phyloP scores from a whole-genome alignment of 345 rosid genomes.

The Citrus unshiu region DNA sequence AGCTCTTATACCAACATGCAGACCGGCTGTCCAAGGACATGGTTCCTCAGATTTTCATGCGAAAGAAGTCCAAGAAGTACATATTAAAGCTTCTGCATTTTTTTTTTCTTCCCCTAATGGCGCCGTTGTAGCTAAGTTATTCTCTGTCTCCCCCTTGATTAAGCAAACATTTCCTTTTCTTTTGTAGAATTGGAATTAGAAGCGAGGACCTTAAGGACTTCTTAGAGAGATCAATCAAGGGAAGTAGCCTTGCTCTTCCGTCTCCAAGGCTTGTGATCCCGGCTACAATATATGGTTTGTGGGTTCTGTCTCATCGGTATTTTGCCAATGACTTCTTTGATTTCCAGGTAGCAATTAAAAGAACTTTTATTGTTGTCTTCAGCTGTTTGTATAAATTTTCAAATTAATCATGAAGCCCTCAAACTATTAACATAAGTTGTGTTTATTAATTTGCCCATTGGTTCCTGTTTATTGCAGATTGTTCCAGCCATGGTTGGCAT shows the following conservation, averaged over 20 bases:
- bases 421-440: not conserved
- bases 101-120: not conserved
- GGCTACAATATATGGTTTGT: constrained; percentile 67
- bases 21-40: constrained; percentile 66
- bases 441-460: not conserved
- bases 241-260: constrained; percentile 76
- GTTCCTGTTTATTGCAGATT: constrained; percentile 39
- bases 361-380: not conserved
- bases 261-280: constrained; percentile 90
- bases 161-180: constrained; percentile 1
- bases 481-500: constrained; percentile 89
- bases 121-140: not conserved
- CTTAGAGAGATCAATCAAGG: constrained; percentile 60
- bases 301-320: constrained; percentile 69
- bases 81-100: not conserved
- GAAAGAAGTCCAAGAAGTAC: constrained; percentile 71
- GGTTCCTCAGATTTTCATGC: constrained; percentile 69
- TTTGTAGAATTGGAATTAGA: constrained; percentile 72
- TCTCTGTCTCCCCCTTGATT: not conserved
- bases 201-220: constrained; percentile 69
- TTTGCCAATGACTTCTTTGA: constrained; percentile 56
- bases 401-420: not conserved
- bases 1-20: constrained; percentile 68
- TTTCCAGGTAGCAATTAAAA: constrained; percentile 58
- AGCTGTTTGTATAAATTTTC: not conserved